Evolutionary conservation across 2,329 filamentous ascomycete species (phyloP).

Genomic region (Teratosphaeriaceae sp.): DNA sequence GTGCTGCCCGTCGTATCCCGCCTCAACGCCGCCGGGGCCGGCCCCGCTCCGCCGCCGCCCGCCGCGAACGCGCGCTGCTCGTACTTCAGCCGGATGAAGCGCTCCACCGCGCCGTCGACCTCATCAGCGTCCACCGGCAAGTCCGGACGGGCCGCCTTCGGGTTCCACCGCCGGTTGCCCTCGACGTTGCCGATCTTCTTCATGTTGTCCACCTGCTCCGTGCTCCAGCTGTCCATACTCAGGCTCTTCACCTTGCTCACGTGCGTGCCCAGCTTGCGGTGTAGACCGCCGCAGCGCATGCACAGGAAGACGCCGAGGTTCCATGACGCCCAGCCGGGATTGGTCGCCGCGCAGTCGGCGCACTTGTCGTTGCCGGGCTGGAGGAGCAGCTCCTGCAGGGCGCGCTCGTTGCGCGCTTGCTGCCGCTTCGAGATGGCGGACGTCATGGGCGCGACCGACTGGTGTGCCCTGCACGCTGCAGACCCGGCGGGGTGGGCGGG

Average conservation of each 20-base stretch:
- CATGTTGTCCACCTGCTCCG: conserved; percentile 98
- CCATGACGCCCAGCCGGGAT: conserved; percentile 97
- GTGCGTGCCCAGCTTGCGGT: conserved; percentile 94
- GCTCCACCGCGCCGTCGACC: conserved; percentile 88
- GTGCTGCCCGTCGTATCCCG: conserved; percentile 52
- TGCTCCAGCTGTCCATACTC: conserved; percentile 96
- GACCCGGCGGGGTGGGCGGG: background rate
- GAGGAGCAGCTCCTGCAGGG: conserved; percentile 78
- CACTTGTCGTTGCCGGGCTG: conserved; percentile 87
- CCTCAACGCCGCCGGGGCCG: conserved; percentile 30
- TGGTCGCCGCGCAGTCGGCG: conserved; percentile 85
- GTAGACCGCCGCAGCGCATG: conserved; percentile 92
- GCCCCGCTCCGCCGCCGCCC: conserved; percentile 23
- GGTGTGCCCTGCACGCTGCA: too few relatives aligned
- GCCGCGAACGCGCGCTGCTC: conserved; percentile 54
- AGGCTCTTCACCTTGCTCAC: conserved; percentile 98
- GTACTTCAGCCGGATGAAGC: conserved; percentile 93
- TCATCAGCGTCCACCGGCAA: conserved; percentile 89
- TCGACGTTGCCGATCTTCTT: conserved; percentile 78
- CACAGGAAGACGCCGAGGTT: conserved; percentile 97
- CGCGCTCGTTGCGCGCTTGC: conserved; percentile 93
- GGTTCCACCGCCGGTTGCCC: conserved; percentile 87
- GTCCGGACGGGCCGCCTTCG: conserved; percentile 71
- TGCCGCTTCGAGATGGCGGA: conserved; percentile 84
- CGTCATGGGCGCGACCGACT: conserved; percentile 58